Conservation (phyloP, 352 stramenopile species). For the Pythium angustatum region DNA sequence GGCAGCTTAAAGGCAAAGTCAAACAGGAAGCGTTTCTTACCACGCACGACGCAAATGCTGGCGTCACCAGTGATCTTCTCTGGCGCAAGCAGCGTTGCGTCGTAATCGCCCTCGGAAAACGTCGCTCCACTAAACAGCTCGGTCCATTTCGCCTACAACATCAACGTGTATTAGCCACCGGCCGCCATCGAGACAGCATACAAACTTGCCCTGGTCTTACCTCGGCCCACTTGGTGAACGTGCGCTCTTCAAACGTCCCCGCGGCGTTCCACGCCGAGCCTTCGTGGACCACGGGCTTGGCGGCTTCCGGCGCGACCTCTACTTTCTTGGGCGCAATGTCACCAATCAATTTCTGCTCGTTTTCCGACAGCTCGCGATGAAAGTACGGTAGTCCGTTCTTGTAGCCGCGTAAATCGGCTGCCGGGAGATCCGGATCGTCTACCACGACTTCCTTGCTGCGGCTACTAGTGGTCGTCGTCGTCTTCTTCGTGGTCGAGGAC, state of each 20-base stretch:
- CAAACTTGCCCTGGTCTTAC: too few relatives aligned
- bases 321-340: constrained; percentile 93
- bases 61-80: constrained; percentile 81
- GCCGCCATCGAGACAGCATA: too few relatives aligned
- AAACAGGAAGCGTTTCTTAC: constrained; percentile 89
- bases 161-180: too few relatives aligned
- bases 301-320: constrained; percentile 38
- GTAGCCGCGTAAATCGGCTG: constrained; percentile 64
- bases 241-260: constrained; percentile 90
- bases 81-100: constrained; percentile 51
- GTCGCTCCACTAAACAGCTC: constrained; percentile 49
- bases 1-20: constrained; percentile 83
- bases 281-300: constrained; percentile 45
- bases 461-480: constrained; percentile 18
- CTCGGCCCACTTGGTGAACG: constrained; percentile 86
- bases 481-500: constrained; percentile 30
- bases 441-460: constrained; percentile 56
- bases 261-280: constrained; percentile 92
- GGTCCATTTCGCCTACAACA: constrained; percentile 52
- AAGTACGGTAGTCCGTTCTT: constrained; percentile 94
- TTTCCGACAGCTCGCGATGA: constrained; percentile 95
- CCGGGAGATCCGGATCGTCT: constrained; percentile 65
- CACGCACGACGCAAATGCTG: constrained; percentile 87
- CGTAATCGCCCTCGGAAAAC: constrained; percentile 45
- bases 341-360: constrained; percentile 95